Evolutionary conservation across 306 rosid species (phyloP).

Genomic region (Clitoria ternatea): DNA sequence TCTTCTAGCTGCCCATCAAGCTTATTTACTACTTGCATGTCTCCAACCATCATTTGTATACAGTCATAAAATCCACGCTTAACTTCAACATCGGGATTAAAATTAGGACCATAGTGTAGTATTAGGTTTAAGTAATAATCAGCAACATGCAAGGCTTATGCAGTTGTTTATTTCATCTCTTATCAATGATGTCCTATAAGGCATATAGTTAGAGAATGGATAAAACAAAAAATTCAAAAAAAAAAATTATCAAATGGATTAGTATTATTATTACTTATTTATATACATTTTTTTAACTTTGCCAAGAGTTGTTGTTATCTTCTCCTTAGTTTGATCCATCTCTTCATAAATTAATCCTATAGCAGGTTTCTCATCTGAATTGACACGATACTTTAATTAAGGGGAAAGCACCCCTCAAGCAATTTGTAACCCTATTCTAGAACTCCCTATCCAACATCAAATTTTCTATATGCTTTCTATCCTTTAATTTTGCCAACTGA

Average conservation of each 20-base stretch:
- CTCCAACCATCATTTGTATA: not conserved
- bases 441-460: not conserved
- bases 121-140: too few species aligned
- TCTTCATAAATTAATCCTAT: not conserved
- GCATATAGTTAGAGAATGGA: too few species aligned
- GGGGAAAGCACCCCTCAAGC: not conserved
- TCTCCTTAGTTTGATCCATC: not conserved
- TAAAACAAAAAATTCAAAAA: too few species aligned
- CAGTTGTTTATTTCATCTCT: too few species aligned
- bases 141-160: not conserved
- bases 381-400: not conserved
- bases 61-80: not conserved
- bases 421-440: not conserved
- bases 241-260: too few species aligned
- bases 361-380: too few species aligned
- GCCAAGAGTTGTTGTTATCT: too few species aligned
- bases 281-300: not conserved
- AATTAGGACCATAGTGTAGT: not conserved
- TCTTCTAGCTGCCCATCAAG: not conserved
- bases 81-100: not conserved
- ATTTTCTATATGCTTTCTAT: not conserved
- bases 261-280: too few species aligned
- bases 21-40: not conserved
- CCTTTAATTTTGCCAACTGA: not conserved
- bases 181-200: too few species aligned